Evolutionary conservation across 768 basidiomycete genomes (phyloP), one percentile per base, ranked within the genome.

Genomic region (Mycena epipterygia): DNA sequence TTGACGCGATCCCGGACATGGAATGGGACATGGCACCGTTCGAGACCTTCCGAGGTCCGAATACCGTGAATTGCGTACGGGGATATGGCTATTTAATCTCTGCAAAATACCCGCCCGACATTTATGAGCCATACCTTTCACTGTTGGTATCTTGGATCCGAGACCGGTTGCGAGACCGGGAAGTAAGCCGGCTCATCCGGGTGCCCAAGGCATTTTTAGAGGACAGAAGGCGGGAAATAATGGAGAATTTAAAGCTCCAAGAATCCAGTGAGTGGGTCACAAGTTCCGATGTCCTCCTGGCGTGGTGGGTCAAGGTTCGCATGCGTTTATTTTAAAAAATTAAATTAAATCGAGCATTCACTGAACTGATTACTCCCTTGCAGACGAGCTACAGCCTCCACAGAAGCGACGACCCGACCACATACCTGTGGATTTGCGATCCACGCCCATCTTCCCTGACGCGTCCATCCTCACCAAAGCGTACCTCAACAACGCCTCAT

Each of bases 231-330:
- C 61, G 33, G 1, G 21, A 44, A 42, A 64, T 64, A 5, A 70
- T 60, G 68, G 68, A 64, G 1, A 46, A 70, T 35, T 21, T 70
- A 5, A 59, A 64, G 57, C 14, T 16, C 1, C 19, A 64, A 29
- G 63, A 56, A 21, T 64, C 62, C 39, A 59, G 27, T 23, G 68
- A 70, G 57, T 70, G 29, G 19, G 68, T 64, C 1, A 44, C 55
- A 5, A 71, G 70, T 37, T 53, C 57, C 12, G 70, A 71, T 29
- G 58, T 71, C 25, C 64, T 71, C 17, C 27, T 35, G 21, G 70
- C 64, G 21, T 71, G 70, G 70, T 67, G 64, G 70, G 17, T 66
- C 39, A 66, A 71, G 60, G 70, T 71, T 51, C n/a, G 44, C 29
- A 8, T 16, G 29, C 17, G 23, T 49, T 48, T 25, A 13, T 41